Evolutionary conservation across 352 stramenopile species (phyloP), one percentile per base, ranked within the genome.

Genomic region (Aphanomyces cochlioides): DNA sequence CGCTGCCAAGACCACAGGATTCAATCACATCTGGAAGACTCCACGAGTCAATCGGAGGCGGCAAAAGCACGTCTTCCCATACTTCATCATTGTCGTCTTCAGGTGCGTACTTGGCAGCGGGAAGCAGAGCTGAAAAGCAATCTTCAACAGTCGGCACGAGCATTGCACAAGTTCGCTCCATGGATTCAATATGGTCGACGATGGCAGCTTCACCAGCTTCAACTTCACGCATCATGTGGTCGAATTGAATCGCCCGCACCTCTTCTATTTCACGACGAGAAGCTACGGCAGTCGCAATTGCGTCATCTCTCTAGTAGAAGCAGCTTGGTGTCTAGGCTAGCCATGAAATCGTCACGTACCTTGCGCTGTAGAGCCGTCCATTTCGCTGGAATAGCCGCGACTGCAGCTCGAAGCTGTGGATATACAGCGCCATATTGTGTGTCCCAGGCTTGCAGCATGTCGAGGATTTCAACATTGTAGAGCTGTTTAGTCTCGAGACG

Each of bases 1-100:
- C 54, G 54, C 54, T 61, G n/a, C 54, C 54, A 12, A 61, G 54
- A 37, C 54, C 54, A 37, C 54, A 61, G 19, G 54, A 61, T n/a
- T 19, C 54, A 40, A 61, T 61, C 10, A 61, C 28, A 2, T 61
- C 15, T 37, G 54, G 54, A 8, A 61, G 21, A 10, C 8, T 13
- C 28, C 19, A 40, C 7, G 54, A n/a, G 10, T 19, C 54, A 7
- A 61, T 37, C 19, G 54, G 36, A 10, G 54, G 54, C n/a, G n/a
- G 8, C 50, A 53, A 15, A 36, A 8, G 8, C 15, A 61, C 54
- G 36, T 61, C 54, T 61, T 61, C 54, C 54, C 54, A 61, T 17
- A 12, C 54, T 17, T 61, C 54, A 37, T 40, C 54, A 37, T 61
- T 3, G 50, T 58, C 50, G 54, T 39, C 21, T 7, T 61, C 54